Evolutionary conservation across 1,284 basidiomycete genomes (phyloP).

Genomic region (Mycosarcoma mackinlayi): DNA sequence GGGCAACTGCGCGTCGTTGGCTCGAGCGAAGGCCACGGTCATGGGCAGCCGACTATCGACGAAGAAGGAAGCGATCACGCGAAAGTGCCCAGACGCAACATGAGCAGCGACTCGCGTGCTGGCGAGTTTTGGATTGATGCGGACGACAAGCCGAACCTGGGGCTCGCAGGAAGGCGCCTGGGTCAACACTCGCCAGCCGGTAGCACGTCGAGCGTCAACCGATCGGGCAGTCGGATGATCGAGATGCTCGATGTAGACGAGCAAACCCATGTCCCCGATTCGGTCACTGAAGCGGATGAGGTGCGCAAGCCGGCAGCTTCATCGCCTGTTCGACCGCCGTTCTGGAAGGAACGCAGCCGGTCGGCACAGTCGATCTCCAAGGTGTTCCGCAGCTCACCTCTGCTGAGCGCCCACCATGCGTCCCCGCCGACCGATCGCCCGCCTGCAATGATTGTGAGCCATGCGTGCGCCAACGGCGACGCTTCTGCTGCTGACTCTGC

Average conservation of each 20-base stretch:
- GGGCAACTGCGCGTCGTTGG: slow-evolving; percentile 32
- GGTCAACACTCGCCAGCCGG: slow-evolving; percentile 27
- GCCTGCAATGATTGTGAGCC: neutral
- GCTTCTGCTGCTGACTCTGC: slow-evolving; percentile 1
- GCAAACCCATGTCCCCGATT: slow-evolving; percentile 19
- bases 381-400: slow-evolving; percentile 28
- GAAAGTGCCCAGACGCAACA: slow-evolving; percentile 12
- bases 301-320: slow-evolving; percentile 7
- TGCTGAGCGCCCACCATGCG: neutral
- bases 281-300: slow-evolving; percentile 25
- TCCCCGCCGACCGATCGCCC: slow-evolving; percentile 7
- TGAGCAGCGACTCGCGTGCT: slow-evolving; percentile 20
- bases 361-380: slow-evolving; percentile 29
- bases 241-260: slow-evolving; percentile 35
- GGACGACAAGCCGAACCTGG: slow-evolving; percentile 5
- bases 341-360: slow-evolving; percentile 39
- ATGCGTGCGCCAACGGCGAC: neutral
- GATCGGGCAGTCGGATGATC: slow-evolving; percentile 35
- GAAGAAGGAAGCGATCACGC: slow-evolving; percentile 11
- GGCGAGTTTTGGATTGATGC: slow-evolving; percentile 23
- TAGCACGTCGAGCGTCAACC: slow-evolving; percentile 30
- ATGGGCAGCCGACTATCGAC: slow-evolving; percentile 3
- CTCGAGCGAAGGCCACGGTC: slow-evolving; percentile 2
- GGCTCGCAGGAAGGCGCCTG: slow-evolving; percentile 17
- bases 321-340: slow-evolving; percentile 19